Conservation (phyloP, 345 rosid species). For the Citropsis articulata region DNA sequence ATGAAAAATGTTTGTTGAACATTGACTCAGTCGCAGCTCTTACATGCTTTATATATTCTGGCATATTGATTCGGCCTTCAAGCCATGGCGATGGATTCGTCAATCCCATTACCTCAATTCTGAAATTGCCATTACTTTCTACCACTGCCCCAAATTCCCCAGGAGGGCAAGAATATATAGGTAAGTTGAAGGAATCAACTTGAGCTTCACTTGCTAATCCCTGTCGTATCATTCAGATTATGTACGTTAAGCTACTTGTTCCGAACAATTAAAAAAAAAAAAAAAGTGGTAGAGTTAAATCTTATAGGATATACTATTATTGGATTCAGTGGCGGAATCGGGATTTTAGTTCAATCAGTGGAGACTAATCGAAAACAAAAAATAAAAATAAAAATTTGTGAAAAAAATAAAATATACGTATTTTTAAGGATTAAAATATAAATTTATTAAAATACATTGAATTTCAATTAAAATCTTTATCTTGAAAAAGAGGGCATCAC, state of each 20-base stretch:
- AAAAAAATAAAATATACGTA: too few species aligned
- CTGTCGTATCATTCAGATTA: constrained; percentile 15
- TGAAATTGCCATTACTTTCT: constrained; percentile 37
- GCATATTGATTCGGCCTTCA: constrained; percentile 32
- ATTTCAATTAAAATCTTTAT: too few species aligned
- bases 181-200: constrained; percentile 49
- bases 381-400: too few species aligned
- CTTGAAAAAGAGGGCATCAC: neutral
- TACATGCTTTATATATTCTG: constrained; percentile 33
- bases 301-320: too few species aligned
- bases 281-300: neutral
- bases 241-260: neutral
- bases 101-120: constrained; percentile 32
- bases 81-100: constrained; percentile 44
- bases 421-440: too few species aligned
- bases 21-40: constrained; percentile 54
- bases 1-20: constrained; percentile 33
- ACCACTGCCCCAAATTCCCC: constrained; percentile 32
- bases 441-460: too few species aligned
- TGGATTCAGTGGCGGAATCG: too few species aligned
- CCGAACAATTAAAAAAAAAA: too few species aligned
- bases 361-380: too few species aligned
- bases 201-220: constrained; percentile 40
- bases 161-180: constrained; percentile 46
- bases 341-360: too few species aligned